These are phyloP conservation scores for Apophysomyces ossiformis DNA, from an alignment of 371 early-diverging fungal genomes.

Conservation along the genomic window DNA sequence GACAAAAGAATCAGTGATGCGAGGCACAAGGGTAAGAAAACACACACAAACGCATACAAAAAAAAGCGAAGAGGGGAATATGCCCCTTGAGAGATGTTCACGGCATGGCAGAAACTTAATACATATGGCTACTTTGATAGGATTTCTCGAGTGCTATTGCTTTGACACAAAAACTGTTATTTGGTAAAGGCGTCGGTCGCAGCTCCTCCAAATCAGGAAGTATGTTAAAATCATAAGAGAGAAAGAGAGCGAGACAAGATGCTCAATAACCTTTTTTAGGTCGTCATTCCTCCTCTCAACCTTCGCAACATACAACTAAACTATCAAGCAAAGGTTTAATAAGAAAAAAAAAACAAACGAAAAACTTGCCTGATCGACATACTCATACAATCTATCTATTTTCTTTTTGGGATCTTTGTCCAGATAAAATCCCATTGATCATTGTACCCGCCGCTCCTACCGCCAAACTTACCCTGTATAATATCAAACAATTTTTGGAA, in stretches of 20 bases:
- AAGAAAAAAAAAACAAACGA: background rate
- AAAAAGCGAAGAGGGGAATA: background rate
- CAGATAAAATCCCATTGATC: conserved; percentile 77
- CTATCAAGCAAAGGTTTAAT: conserved; percentile 16
- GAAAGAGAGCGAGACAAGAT: background rate
- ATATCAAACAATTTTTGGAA: conserved; percentile 80
- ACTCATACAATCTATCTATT: conserved; percentile 15
- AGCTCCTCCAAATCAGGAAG: conserved; percentile 6
- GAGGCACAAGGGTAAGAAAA: conserved; percentile 51
- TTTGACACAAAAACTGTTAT: conserved; percentile 9
- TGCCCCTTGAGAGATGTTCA: too few species aligned
- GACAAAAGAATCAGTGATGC: conserved; percentile 48
- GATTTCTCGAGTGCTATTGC: background rate
- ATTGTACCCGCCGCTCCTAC: conserved; percentile 88
- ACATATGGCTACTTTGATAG: background rate
- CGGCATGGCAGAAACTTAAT: too few species aligned
- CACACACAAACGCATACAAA: too few species aligned
- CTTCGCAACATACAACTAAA: conserved; percentile 4
- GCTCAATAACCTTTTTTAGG: background rate
- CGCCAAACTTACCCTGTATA: conserved; percentile 83
- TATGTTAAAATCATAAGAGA: background rate
- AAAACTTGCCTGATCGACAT: background rate
- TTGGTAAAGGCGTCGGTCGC: conserved; percentile 10
- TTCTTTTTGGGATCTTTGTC: too few species aligned
- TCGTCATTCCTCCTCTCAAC: background rate